phyloP scores from a whole-genome alignment of 2,329 filamentous ascomycete genomes.

The Colletotrichum brevisporum region DNA sequence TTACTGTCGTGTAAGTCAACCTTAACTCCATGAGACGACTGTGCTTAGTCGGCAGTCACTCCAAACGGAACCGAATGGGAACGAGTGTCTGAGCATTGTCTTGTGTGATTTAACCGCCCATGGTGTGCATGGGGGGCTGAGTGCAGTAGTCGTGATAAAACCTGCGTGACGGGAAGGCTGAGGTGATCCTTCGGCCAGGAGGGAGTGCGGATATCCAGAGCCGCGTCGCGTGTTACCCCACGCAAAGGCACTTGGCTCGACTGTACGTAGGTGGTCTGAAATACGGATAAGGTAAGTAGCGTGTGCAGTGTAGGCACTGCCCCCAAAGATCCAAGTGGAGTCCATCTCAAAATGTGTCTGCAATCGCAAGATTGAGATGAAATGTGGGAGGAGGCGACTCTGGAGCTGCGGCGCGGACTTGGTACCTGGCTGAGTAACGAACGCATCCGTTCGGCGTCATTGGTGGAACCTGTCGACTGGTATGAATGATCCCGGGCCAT shows the following conservation, averaged over 20 bases:
- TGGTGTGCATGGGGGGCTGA: slow-evolving; percentile 34
- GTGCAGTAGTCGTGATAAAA: slow-evolving; percentile 33
- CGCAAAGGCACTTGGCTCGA: slow-evolving; percentile 30
- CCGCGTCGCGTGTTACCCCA: slow-evolving; percentile 40
- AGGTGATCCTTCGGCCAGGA: slow-evolving; percentile 23
- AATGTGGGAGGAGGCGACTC: neutral
- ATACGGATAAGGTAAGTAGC: neutral
- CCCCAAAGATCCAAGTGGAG: slow-evolving; percentile 29
- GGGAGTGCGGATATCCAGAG: slow-evolving; percentile 41
- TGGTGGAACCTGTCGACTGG: slow-evolving; percentile 28
- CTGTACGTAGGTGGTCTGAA: neutral
- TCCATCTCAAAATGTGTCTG: slow-evolving; percentile 19
- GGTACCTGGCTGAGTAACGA: slow-evolving; percentile 25
- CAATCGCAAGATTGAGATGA: slow-evolving; percentile 6
- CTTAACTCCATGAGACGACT: neutral
- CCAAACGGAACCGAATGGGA: slow-evolving; percentile 3
- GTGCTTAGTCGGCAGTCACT: neutral
- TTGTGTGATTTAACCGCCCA: slow-evolving; percentile 26
- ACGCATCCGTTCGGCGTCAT: slow-evolving; percentile 17
- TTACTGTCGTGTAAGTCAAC: neutral
- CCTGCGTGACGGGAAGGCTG: slow-evolving; percentile 40
- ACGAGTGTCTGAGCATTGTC: neutral
- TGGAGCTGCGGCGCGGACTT: neutral
- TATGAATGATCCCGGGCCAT: slow-evolving; percentile 20
- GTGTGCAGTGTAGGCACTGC: slow-evolving; percentile 16